Base-by-base conservation (phyloP, 1,284 basidiomycete species). In the Rhodotorula sp. region DNA sequence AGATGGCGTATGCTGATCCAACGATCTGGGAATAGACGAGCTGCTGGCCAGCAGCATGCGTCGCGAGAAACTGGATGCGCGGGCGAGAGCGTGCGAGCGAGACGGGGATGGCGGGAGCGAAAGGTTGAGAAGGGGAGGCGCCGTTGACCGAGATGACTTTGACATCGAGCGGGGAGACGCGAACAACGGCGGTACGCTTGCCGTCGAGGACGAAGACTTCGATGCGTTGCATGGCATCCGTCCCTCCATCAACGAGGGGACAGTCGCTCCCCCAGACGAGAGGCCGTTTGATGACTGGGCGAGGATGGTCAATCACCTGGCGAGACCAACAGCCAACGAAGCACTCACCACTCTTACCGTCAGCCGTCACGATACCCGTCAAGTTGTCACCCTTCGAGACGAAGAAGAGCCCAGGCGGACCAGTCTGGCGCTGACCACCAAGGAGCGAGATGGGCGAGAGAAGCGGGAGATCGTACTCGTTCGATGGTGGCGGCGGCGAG, bases 391-490 rank as follows among this genome's bases (percentile, higher is more conserved):
- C 91, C 36, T 90, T 87, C 27, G 90, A 89, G 29, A 90, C 91
- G 79, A 87, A 92, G 81, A 93, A 93, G 27, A 93, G 80, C 0
- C 91, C 89, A 2, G 91, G 91, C 29, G 90, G 91, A 0, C 91
- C 91, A 74, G 90, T 91, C 77, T 90, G 89, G 44, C 84, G 84
- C 10, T 70, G 66, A 75, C 92, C 90, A 22, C 87, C 80, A n/a
- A 93, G 83, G 7, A 93, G 83, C 27, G 90, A 92, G 66, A 91
- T 87, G 0, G 91, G 91, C 24, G 83, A 81, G 39, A 93, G 83
- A 0, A 92, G 81, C 2, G 88, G 87, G 69, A 86, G 87, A 48
- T 85, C 68, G n/a, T 2, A 44, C 13, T 19, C 5, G 39, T 44
- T 8, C 39, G 39, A 13, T 3, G 39, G 39, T 1, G n/a, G 8